Conservation (phyloP, 768 basidiomycete species). For the Tylopilus plumbeoviolaceoides region DNA sequence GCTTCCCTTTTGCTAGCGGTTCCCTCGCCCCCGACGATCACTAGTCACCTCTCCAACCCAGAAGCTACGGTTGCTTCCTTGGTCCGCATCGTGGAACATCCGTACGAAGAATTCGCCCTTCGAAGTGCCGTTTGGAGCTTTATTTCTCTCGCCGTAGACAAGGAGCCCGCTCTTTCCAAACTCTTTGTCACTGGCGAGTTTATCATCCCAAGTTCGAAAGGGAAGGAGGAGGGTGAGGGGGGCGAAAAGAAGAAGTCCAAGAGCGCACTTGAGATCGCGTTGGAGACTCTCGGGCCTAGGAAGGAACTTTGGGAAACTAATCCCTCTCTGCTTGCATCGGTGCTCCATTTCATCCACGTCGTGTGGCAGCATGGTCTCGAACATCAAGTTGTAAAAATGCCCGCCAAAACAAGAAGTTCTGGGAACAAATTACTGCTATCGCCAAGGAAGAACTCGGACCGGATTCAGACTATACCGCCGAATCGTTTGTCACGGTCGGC, state of each 20-base stretch:
- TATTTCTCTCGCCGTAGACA: conserved; percentile 74
- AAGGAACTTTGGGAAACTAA: conserved; percentile 72
- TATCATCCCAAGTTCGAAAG: conserved; percentile 43
- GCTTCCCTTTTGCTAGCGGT: conserved; percentile 57
- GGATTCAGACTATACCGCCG: conserved; percentile 60
- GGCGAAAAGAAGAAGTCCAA: conserved; percentile 33
- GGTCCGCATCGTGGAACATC: conserved; percentile 71
- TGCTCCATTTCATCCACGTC: conserved; percentile 70
- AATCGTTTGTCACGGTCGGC: conserved; percentile 39
- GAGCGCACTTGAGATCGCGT: conserved; percentile 67
- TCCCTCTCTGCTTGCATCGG: conserved; percentile 68
- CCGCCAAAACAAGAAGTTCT: conserved; percentile 58
- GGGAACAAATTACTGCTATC: conserved; percentile 64
- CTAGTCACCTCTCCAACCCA: conserved; percentile 74
- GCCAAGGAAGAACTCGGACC: conserved; percentile 70
- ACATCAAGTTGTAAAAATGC: conserved; percentile 52
- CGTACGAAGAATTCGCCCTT: conserved; percentile 70
- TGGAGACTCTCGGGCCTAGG: conserved; percentile 65
- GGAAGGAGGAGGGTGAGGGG: conserved; percentile 30
- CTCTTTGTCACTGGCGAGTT: conserved; percentile 77
- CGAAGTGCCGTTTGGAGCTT: conserved; percentile 79
- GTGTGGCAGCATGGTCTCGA: conserved; percentile 81
- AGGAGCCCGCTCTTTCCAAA: conserved; percentile 80
- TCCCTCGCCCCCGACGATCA: conserved; percentile 66
- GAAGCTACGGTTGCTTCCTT: conserved; percentile 64